These are phyloP conservation scores for Capsicum rhomboideum DNA, from an alignment of 257 asterid genomes.

Conservation along the genomic window DNA sequence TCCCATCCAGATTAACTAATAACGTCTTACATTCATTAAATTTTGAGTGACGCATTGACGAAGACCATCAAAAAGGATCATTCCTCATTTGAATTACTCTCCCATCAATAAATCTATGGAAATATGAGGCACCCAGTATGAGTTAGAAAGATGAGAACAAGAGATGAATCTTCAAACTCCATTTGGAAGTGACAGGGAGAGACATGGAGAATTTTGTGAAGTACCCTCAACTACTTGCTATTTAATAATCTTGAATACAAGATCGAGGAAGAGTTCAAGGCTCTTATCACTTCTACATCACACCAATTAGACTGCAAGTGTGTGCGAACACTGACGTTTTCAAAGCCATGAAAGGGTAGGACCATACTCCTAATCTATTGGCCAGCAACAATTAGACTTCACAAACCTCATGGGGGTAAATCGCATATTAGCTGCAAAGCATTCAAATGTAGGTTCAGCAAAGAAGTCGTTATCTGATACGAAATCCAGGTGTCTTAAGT, in stretches of 20 bases:
- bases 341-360: background rate
- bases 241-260: background rate
- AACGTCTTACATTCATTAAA: background rate
- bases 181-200: background rate
- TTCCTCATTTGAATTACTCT: background rate
- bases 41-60: background rate
- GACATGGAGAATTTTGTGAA: background rate
- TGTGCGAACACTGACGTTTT: background rate
- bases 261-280: background rate
- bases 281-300: background rate
- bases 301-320: background rate
- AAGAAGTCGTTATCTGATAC: background rate
- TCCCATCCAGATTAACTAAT: background rate
- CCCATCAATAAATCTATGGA: background rate
- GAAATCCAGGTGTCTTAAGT: background rate
- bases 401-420: background rate
- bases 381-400: background rate
- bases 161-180: background rate
- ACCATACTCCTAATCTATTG: background rate
- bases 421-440: background rate
- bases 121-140: background rate
- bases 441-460: background rate
- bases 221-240: background rate
- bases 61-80: background rate
- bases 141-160: background rate